These are phyloP conservation scores for Polychaeton citri DNA, from an alignment of 2,329 filamentous ascomycete genomes.

Conservation along the genomic window DNA sequence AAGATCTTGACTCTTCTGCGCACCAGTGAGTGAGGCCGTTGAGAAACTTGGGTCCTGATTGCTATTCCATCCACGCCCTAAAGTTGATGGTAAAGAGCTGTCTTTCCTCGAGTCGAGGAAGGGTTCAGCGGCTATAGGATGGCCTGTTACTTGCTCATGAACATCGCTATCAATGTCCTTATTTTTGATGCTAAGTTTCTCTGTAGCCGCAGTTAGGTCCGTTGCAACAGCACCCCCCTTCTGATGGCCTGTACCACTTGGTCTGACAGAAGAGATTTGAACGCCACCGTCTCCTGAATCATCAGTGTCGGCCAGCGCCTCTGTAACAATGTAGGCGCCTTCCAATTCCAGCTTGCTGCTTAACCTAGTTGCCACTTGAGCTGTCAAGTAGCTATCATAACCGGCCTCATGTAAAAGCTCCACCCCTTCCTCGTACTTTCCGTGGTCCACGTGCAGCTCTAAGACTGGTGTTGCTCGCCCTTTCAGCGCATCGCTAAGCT, in stretches of 20 bases:
- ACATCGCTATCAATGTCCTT: background rate
- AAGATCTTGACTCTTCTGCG: background rate
- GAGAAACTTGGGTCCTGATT: background rate
- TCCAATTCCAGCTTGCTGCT: constrained; percentile 37
- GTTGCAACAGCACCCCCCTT: background rate
- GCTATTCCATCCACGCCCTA: background rate
- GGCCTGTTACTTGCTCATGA: background rate
- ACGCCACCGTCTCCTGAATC: constrained; percentile 7
- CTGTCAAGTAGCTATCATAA: constrained; percentile 49
- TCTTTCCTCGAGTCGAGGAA: too few relatives aligned
- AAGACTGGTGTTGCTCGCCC: constrained; percentile 30
- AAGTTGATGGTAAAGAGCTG: too few relatives aligned
- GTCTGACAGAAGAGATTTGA: constrained; percentile 4
- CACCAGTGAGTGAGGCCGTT: background rate
- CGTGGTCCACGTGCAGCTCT: constrained; percentile 22
- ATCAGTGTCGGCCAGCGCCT: constrained; percentile 3
- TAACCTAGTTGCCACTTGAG: constrained; percentile 43
- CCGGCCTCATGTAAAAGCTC: constrained; percentile 46
- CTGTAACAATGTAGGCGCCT: constrained; percentile 18
- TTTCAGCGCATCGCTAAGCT: constrained; percentile 33
- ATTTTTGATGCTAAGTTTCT: background rate
- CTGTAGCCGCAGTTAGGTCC: background rate
- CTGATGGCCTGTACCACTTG: background rate
- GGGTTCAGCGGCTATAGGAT: too few relatives aligned
- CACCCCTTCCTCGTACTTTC: constrained; percentile 25